These are phyloP conservation scores for Aspergillus baeticus DNA, from an alignment of 495 filamentous ascomycete genomes.

Conservation along the genomic window DNA sequence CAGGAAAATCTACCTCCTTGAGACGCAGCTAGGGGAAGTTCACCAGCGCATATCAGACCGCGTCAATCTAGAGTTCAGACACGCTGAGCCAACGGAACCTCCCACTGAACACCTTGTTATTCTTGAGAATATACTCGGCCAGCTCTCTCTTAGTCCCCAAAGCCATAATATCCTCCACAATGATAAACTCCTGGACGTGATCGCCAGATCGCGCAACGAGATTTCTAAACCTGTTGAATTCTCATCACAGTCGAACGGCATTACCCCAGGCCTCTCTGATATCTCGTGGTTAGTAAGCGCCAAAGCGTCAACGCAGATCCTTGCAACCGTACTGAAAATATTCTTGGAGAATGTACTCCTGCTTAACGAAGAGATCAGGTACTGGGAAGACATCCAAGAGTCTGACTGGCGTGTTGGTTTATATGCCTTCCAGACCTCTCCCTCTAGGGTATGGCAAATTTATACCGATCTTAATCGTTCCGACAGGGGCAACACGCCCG, in stretches of 20 bases:
- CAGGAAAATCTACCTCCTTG: slow-evolving; percentile 78
- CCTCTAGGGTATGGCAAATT: slow-evolving; percentile 60
- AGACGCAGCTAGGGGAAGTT: slow-evolving; percentile 76
- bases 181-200: slow-evolving; percentile 53
- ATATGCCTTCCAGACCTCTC: slow-evolving; percentile 81
- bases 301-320: slow-evolving; percentile 83
- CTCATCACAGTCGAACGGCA: slow-evolving; percentile 5
- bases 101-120: slow-evolving; percentile 21
- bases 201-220: slow-evolving; percentile 54
- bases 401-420: slow-evolving; percentile 69
- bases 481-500: slow-evolving; percentile 53
- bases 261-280: slow-evolving; percentile 59
- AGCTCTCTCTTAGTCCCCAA: slow-evolving; percentile 64
- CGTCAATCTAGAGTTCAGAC: slow-evolving; percentile 16
- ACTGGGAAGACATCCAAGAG: slow-evolving; percentile 83
- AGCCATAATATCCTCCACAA: slow-evolving; percentile 52
- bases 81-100: slow-evolving; percentile 18
- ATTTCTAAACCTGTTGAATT: slow-evolving; percentile 22
- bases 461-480: slow-evolving; percentile 39
- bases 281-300: slow-evolving; percentile 84
- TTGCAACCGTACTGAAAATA: slow-evolving; percentile 70
- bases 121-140: slow-evolving; percentile 63
- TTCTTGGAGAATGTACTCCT: slow-evolving; percentile 79
- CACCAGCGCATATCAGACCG: slow-evolving; percentile 45
- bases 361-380: slow-evolving; percentile 79